Evolutionary conservation across 2,329 filamentous ascomycete genomes (phyloP).

Genomic region (Hansfordia pulvinata): DNA sequence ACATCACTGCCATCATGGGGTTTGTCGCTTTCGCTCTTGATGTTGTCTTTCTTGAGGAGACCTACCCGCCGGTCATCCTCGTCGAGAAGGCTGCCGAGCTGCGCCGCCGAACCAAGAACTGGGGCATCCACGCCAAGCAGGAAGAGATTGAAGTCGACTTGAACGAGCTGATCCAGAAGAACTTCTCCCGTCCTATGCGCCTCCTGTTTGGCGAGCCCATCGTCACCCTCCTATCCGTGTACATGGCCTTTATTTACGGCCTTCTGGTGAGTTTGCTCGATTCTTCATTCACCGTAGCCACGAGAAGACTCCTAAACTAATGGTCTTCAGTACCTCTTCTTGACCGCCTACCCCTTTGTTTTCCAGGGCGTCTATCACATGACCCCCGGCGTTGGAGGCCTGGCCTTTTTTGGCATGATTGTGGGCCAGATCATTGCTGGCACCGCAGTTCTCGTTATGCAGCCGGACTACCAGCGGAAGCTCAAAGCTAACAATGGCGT

Average conservation of each 20-base stretch:
- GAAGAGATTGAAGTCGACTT: conserved; percentile 59
- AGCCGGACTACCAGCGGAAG: conserved; percentile 56
- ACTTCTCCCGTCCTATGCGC: conserved; percentile 50
- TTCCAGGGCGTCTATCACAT: conserved; percentile 64
- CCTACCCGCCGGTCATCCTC: conserved; percentile 55
- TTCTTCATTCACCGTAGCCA: too few species aligned
- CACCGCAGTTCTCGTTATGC: conserved; percentile 43
- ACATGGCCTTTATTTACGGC: conserved; percentile 65
- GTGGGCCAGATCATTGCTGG: conserved; percentile 58
- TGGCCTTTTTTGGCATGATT: conserved; percentile 81
- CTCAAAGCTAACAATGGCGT: conserved; percentile 53
- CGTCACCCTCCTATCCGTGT: conserved; percentile 52
- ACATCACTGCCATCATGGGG: conserved; percentile 49
- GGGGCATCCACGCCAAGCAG: conserved; percentile 59
- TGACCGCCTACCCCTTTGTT: conserved; percentile 74
- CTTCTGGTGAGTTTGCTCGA: conserved; percentile 3
- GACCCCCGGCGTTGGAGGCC: conserved; percentile 53
- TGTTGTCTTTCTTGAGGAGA: conserved; percentile 51
- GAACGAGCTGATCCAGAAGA: conserved; percentile 48
- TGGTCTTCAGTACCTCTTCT: conserved; percentile 62
- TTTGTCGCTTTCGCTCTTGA: conserved; percentile 44
- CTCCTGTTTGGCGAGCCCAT: conserved; percentile 59
- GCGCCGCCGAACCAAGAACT: conserved; percentile 50
- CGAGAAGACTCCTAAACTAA: conserved; percentile 48
- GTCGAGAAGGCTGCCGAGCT: conserved; percentile 46